Evolutionary conservation across 257 asterid species (phyloP).

Genomic region (Apocynum venetum): DNA sequence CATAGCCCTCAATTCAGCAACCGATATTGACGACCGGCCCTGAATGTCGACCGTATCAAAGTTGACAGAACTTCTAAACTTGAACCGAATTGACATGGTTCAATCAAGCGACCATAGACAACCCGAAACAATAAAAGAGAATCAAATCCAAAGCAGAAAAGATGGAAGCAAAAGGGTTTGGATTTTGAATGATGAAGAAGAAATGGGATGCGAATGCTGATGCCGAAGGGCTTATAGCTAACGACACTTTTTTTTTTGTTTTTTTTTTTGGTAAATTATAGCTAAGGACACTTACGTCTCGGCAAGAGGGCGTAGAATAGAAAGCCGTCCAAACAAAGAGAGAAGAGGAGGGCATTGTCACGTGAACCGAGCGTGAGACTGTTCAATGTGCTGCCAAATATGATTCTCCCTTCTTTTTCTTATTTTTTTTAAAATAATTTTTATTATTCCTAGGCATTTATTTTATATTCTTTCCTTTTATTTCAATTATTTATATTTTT

Average conservation of each 20-base stretch:
- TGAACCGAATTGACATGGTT: constrained; percentile 76
- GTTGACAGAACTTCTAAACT: constrained; percentile 65
- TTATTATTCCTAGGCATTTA: too few species aligned
- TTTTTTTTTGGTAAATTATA: too few species aligned
- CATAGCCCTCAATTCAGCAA: constrained; percentile 47
- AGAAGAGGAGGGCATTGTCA: background rate
- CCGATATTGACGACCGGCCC: constrained; percentile 52
- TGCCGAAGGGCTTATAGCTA: background rate
- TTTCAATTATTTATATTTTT: too few species aligned
- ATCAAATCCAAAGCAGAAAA: background rate
- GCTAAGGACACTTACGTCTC: background rate
- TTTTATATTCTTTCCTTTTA: too few species aligned
- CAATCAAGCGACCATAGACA: constrained; percentile 5
- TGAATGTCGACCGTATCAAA: constrained; percentile 58
- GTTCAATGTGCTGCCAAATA: too few species aligned
- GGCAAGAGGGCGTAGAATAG: background rate
- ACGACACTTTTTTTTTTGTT: background rate
- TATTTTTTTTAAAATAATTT: too few species aligned
- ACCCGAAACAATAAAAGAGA: background rate
- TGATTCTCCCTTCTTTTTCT: too few species aligned
- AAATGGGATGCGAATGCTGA: background rate
- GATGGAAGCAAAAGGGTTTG: background rate
- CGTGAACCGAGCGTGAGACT: constrained; percentile 4
- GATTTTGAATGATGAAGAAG: background rate
- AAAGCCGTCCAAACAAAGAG: background rate